Percentiles rank a stretch among this genome's conserved stretches.
Conservation (phyloP, 1,139 yeast genomes). For the Sugiyamaella neomexicana region DNA sequence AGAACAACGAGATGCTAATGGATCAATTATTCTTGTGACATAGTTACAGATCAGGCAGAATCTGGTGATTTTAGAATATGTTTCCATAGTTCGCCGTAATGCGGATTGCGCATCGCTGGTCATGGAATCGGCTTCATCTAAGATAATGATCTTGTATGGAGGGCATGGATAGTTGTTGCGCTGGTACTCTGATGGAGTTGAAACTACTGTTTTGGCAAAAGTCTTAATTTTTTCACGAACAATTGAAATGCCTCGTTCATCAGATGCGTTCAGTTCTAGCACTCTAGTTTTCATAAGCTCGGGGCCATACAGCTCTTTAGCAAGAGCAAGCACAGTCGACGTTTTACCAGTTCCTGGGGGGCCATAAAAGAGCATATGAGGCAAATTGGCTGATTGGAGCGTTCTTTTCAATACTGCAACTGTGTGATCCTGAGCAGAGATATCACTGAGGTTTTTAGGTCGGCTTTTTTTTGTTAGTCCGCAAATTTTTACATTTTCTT, state of each 20-base stretch:
- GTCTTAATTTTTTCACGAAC: slow-evolving; percentile 90
- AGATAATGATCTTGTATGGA: slow-evolving; percentile 33
- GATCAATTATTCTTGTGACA: slow-evolving; percentile 94
- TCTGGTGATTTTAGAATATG: slow-evolving; percentile 84
- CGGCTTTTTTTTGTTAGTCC: slow-evolving; percentile 43
- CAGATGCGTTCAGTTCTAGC: slow-evolving; percentile 91
- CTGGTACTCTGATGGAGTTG: slow-evolving; percentile 73
- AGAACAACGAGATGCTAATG: slow-evolving; percentile 93
- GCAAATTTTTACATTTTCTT: not conserved
- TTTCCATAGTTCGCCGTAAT: slow-evolving; percentile 93
- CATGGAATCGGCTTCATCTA: slow-evolving; percentile 94
- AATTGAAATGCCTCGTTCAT: slow-evolving; percentile 90
- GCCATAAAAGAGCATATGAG: slow-evolving; percentile 95
- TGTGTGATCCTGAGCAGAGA: slow-evolving; percentile 90
- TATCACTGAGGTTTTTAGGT: slow-evolving; percentile 80
- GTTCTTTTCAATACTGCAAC: slow-evolving; percentile 81
- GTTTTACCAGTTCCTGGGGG: slow-evolving; percentile 99
- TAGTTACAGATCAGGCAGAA: slow-evolving; percentile 94
- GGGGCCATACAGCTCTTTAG: slow-evolving; percentile 75
- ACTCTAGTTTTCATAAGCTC: slow-evolving; percentile 70
- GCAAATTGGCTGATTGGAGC: slow-evolving; percentile 74
- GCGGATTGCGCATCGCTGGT: slow-evolving; percentile 98
- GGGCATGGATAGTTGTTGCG: slow-evolving; percentile 73
- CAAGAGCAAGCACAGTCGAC: slow-evolving; percentile 84
- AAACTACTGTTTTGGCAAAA: slow-evolving; percentile 84